A percentile compares a stretch with the other conserved stretches of the same genome.
These are phyloP conservation scores for Entophlyctis helioformis DNA, from an alignment of 192 early-diverging fungal species.

Conservation along the genomic window DNA sequence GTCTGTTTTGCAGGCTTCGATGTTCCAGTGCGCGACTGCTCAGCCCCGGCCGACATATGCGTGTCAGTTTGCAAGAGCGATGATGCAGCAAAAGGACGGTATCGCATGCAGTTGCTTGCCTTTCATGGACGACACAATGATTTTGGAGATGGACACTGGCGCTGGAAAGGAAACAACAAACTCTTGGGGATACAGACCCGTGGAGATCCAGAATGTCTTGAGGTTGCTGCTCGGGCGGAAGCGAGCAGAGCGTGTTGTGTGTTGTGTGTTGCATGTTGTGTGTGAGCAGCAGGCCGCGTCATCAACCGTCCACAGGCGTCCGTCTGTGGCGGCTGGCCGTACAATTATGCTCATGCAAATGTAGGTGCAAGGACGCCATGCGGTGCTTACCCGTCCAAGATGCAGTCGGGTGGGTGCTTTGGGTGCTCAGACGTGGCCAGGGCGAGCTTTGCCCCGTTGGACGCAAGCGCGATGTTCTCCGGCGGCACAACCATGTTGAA, in stretches of 20 bases:
- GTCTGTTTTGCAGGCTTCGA: slow-evolving; percentile 2
- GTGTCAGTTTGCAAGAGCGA: not conserved
- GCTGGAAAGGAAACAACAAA: slow-evolving; percentile 11
- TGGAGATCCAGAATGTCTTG: slow-evolving; percentile 23
- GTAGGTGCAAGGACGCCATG: too few species aligned
- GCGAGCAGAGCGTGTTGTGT: too few species aligned
- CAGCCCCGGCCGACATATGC: not conserved
- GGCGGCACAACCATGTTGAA: too few species aligned
- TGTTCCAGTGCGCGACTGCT: slow-evolving; percentile 4
- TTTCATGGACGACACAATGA: slow-evolving; percentile 12
- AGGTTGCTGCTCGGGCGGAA: too few species aligned
- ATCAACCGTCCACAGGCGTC: too few species aligned
- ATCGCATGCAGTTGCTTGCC: not conserved
- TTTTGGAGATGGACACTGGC: slow-evolving; percentile 3
- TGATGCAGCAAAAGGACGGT: not conserved
- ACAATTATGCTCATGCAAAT: too few species aligned
- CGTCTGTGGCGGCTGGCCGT: too few species aligned
- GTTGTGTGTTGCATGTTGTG: too few species aligned
- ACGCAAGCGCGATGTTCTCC: slow-evolving; percentile 14
- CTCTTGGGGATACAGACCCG: slow-evolving; percentile 26
- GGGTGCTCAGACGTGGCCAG: slow-evolving; percentile 9
- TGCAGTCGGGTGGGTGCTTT: slow-evolving; percentile 7
- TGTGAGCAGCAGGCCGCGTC: too few species aligned
- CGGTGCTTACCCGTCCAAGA: slow-evolving; percentile 17
- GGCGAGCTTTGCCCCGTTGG: slow-evolving; percentile 4